Evolutionary conservation across 2,329 filamentous ascomycete species (phyloP).

Genomic region (Tolypocladium album): DNA sequence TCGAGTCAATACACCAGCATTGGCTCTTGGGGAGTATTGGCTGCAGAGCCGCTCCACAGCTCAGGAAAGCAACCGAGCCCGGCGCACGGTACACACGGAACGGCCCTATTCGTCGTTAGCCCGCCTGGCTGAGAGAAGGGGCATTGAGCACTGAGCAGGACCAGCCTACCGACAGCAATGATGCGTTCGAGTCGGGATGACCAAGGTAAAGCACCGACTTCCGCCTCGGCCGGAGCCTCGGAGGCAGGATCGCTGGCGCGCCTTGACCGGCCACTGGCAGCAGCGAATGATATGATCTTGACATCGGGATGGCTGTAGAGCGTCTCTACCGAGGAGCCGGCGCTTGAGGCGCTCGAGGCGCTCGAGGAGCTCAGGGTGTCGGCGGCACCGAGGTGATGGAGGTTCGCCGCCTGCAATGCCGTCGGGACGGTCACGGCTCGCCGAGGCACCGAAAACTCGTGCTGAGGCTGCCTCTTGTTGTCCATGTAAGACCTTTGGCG

Average conservation of each 20-base stretch:
- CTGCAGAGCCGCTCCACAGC: slow-evolving; percentile 72
- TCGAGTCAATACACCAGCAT: slow-evolving; percentile 85
- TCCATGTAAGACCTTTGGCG: neutral
- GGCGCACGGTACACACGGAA: slow-evolving; percentile 79
- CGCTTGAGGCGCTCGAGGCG: neutral
- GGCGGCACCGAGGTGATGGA: neutral
- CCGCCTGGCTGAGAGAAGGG: neutral
- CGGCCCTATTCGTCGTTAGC: slow-evolving; percentile 37
- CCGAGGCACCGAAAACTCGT: neutral
- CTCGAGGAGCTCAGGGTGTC: neutral
- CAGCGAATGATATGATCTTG: slow-evolving; percentile 49
- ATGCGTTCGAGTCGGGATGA: slow-evolving; percentile 68
- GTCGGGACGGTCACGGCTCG: neutral
- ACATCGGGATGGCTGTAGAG: slow-evolving; percentile 64
- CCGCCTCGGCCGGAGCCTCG: slow-evolving; percentile 14
- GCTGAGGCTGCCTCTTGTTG: neutral
- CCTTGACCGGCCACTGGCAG: slow-evolving; percentile 23
- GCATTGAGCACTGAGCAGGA: neutral
- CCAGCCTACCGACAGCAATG: slow-evolving; percentile 58
- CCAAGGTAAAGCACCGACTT: slow-evolving; percentile 60
- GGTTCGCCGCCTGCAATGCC: neutral
- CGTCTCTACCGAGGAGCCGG: slow-evolving; percentile 42
- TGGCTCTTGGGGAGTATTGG: slow-evolving; percentile 84
- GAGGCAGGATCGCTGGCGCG: slow-evolving; percentile 7
- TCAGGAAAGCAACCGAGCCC: slow-evolving; percentile 78